Conservation (phyloP, 768 basidiomycete genomes). For the Termitomyces sp. region DNA sequence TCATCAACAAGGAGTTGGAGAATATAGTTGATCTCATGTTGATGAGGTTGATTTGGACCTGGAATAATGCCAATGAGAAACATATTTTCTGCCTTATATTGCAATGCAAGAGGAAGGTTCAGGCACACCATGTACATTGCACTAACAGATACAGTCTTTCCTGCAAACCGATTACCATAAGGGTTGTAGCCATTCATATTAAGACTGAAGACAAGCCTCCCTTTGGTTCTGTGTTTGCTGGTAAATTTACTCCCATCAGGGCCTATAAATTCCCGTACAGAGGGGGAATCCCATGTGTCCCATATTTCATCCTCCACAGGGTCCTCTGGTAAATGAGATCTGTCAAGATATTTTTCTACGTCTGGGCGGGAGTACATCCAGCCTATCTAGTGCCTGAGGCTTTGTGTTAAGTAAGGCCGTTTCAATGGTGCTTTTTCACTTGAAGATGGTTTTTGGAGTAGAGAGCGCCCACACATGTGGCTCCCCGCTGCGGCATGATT, state of each 20-base stretch:
- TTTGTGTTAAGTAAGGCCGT: neutral
- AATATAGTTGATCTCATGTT: constrained; percentile 27
- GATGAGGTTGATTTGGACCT: constrained; percentile 29
- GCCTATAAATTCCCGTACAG: neutral
- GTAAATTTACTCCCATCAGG: constrained; percentile 16
- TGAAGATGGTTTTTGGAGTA: neutral
- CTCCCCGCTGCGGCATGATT: neutral
- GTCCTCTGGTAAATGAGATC: neutral
- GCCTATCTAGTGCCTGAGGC: neutral
- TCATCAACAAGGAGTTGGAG: constrained; percentile 28
- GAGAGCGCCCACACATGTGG: neutral
- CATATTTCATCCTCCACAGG: neutral
- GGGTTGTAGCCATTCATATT: constrained; percentile 22
- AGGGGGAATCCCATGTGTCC: neutral
- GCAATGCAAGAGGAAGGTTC: constrained; percentile 28
- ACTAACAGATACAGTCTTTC: constrained; percentile 15
- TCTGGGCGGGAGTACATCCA: neutral
- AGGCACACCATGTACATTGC: constrained; percentile 24
- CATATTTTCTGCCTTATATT: constrained; percentile 32
- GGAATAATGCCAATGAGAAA: constrained; percentile 37
- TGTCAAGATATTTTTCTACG: neutral
- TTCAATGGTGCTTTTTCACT: neutral
- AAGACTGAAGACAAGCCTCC: constrained; percentile 18
- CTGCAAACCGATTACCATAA: constrained; percentile 18
- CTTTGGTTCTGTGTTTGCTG: constrained; percentile 9